Percentiles rank a stretch among this genome's conserved stretches.
Evolutionary conservation across 495 filamentous ascomycete species (phyloP).

Genomic region (Collariella sp.): DNA sequence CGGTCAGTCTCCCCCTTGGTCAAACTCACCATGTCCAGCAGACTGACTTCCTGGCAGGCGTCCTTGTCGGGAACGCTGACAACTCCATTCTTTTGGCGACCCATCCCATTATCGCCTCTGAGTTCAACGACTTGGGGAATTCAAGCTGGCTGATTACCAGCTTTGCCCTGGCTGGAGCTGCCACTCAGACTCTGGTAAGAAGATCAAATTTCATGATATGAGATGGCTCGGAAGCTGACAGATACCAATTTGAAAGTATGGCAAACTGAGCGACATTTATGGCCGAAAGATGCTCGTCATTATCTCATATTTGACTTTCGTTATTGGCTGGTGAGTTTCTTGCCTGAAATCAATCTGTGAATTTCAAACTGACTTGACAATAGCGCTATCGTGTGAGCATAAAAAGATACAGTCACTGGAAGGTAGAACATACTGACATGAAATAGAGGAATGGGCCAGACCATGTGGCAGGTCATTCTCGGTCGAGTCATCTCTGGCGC

Average conservation of each 20-base stretch:
- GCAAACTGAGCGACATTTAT: conserved; percentile 44
- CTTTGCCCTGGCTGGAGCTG: conserved; percentile 52
- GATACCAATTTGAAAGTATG: conserved; percentile 30
- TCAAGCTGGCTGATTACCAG: conserved; percentile 61
- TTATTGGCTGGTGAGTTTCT: conserved; percentile 34
- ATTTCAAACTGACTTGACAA: background rate
- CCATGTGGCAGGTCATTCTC: conserved; percentile 46
- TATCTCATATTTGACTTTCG: conserved; percentile 35
- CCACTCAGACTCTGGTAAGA: conserved; percentile 47
- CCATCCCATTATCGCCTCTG: conserved; percentile 54
- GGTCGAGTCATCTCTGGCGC: conserved; percentile 53
- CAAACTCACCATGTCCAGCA: background rate
- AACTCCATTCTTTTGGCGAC: conserved; percentile 55
- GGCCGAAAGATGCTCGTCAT: conserved; percentile 38
- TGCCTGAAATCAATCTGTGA: background rate
- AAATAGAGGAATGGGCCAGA: conserved; percentile 41
- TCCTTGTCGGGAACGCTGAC: conserved; percentile 58
- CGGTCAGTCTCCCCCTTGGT: conserved; percentile 9
- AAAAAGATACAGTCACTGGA: no score
- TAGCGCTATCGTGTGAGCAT: conserved; percentile 34
- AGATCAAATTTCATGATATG: background rate
- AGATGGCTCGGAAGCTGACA: conserved; percentile 1
- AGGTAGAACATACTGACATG: background rate
- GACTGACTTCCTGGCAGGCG: conserved; percentile 33
- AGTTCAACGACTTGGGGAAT: conserved; percentile 51